These are phyloP conservation scores for Globisporangium splendens DNA, from an alignment of 352 stramenopile genomes.

Conservation along the genomic window DNA sequence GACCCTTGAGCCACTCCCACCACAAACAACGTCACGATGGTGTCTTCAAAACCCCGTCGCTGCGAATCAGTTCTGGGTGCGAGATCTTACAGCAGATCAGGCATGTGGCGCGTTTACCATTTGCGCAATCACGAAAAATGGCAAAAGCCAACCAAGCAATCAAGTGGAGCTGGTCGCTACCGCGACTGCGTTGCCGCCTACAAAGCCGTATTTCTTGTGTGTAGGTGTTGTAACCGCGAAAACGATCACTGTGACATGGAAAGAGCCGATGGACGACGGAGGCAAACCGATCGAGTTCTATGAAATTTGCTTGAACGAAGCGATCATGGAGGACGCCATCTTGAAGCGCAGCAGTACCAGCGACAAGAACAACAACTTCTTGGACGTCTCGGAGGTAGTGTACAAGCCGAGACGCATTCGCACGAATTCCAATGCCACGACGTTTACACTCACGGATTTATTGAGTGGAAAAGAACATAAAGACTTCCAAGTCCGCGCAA, in stretches of 20 bases:
- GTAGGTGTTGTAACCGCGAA: slow-evolving; percentile 49
- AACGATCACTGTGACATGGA: slow-evolving; percentile 65
- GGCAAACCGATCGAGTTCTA: slow-evolving; percentile 62
- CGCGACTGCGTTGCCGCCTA: slow-evolving; percentile 28
- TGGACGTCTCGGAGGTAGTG: slow-evolving; percentile 54
- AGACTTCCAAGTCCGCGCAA: slow-evolving; percentile 56
- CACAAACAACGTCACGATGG: slow-evolving; percentile 41
- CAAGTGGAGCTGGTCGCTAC: slow-evolving; percentile 30
- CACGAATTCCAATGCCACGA: slow-evolving; percentile 33
- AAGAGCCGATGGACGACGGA: slow-evolving; percentile 51
- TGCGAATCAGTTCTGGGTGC: slow-evolving; percentile 40
- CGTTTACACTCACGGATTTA: slow-evolving; percentile 39
- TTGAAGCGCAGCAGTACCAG: not conserved
- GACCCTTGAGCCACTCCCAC: slow-evolving; percentile 19
- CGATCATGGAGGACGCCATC: slow-evolving; percentile 49
- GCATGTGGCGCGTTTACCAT: slow-evolving; percentile 50
- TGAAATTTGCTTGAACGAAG: slow-evolving; percentile 59
- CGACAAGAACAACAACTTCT: slow-evolving; percentile 28
- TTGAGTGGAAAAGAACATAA: slow-evolving; percentile 66
- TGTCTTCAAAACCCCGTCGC: slow-evolving; percentile 48
- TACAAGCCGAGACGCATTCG: slow-evolving; percentile 54
- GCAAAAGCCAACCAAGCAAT: slow-evolving; percentile 51
- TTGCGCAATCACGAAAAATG: slow-evolving; percentile 48
- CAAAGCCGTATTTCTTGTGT: slow-evolving; percentile 41
- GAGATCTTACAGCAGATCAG: slow-evolving; percentile 31